Percentiles rank a stretch among this genome's conserved stretches.
These are phyloP conservation scores for Candida coquimbonensis DNA, from an alignment of 805 yeast species.

Conservation along the genomic window DNA sequence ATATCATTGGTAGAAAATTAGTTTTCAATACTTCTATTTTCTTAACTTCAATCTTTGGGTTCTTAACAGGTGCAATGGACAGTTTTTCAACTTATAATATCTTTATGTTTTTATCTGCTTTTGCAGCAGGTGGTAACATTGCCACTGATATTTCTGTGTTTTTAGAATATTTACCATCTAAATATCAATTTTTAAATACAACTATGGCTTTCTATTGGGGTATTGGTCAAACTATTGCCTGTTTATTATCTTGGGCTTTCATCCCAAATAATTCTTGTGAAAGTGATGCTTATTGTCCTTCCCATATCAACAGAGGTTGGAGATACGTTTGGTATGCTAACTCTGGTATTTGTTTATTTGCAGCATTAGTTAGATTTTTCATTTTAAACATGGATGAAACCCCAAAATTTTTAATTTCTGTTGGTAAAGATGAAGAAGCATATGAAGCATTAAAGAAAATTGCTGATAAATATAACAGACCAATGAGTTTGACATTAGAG, in stretches of 20 bases:
- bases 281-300: conserved; percentile 34
- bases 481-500: conserved; percentile 37
- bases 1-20: conserved; percentile 42
- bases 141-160: conserved; percentile 47
- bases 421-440: conserved; percentile 44
- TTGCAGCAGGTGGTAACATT: conserved; percentile 47
- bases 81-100: conserved; percentile 41
- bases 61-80: conserved; percentile 42
- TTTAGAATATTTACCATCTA: conserved; percentile 42
- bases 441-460: conserved; percentile 35
- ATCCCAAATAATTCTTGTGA: conserved; percentile 41
- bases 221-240: conserved; percentile 47
- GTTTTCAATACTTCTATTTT: conserved; percentile 43
- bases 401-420: conserved; percentile 44
- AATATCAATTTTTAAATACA: conserved; percentile 42
- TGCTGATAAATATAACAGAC: conserved; percentile 39
- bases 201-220: conserved; percentile 52
- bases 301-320: conserved; percentile 49
- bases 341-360: conserved; percentile 42
- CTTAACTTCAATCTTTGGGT: conserved; percentile 38
- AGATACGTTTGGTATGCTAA: conserved; percentile 48
- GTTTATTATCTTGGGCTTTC: conserved; percentile 46
- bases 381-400: conserved; percentile 40
- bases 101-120: conserved; percentile 36
- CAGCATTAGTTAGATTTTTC: conserved; percentile 41